Base-by-base conservation (phyloP, 139 green algal species). In the Chlamydomonas eustigma region DNA sequence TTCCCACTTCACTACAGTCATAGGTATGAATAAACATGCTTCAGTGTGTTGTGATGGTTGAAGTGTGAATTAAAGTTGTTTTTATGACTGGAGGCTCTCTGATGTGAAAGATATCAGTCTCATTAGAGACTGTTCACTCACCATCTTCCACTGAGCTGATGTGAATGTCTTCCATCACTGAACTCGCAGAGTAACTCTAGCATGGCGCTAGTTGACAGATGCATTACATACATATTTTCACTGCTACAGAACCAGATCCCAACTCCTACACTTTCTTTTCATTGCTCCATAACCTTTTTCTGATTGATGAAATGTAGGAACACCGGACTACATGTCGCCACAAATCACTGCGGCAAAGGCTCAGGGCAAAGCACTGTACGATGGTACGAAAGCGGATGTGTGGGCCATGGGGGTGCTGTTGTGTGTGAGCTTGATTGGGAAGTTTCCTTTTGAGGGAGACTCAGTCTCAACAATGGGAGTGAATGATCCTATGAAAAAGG, bases 1-100 rank as follows among this genome's bases (percentile, higher is more conserved):
- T 70, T 84, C 84, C 5, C 85, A 91, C 80, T 94, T 97, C 90
- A 91, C 86, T 71, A 97, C 92, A 2, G 76, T 81, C 51, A 81
- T 81, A 44, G 76, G 75, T 80, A 37, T 1, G 75, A 50, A 38
- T 3, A 58, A 4, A 28, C 44, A 58, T n/a, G n/a, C n/a, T n/a
- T n/a, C n/a, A n/a, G n/a, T n/a, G n/a, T n/a, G n/a, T n/a, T n/a
- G n/a, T n/a, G n/a, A n/a, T n/a, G n/a, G n/a, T n/a, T n/a, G n/a
- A n/a, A n/a, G n/a, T n/a, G n/a, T n/a, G n/a, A n/a, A n/a, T n/a
- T n/a, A n/a, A n/a, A n/a, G n/a, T n/a, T n/a, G n/a, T n/a, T n/a
- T n/a, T n/a, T n/a, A n/a, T n/a, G n/a, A n/a, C n/a, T n/a, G n/a
- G n/a, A n/a, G n/a, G n/a, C n/a, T n/a, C n/a, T n/a, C n/a, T n/a